Evolutionary conservation across 306 rosid genomes (phyloP).

Genomic region (Quercus aquifolioides): DNA sequence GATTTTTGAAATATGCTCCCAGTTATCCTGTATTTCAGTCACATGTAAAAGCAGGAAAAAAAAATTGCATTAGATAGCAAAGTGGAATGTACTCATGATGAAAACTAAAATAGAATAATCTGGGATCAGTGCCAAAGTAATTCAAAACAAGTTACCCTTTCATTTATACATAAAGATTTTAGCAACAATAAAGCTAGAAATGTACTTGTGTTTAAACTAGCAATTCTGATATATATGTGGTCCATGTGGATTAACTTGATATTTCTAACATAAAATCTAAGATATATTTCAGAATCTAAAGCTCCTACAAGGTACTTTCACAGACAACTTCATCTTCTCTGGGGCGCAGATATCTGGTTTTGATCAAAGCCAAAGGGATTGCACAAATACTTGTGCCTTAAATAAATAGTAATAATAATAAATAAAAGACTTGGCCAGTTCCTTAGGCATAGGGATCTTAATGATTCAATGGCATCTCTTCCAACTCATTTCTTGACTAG

Average conservation of each 20-base stretch:
- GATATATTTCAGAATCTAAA: neutral
- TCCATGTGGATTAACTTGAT: neutral
- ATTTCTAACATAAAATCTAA: neutral
- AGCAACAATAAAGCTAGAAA: neutral
- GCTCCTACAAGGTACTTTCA: neutral
- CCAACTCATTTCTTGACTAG: too few relatives aligned
- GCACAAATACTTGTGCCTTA: neutral
- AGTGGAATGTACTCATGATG: too few relatives aligned
- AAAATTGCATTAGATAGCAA: neutral
- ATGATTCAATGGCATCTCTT: too few relatives aligned
- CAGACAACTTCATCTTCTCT: neutral
- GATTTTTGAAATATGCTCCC: conserved; percentile 57
- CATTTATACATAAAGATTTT: neutral
- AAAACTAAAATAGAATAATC: too few relatives aligned
- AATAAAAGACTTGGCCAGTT: neutral
- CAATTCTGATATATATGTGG: neutral
- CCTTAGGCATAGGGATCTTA: neutral
- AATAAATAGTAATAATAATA: neutral
- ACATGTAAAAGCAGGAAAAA: neutral
- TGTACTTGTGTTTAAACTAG: neutral
- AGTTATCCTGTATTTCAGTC: conserved; percentile 49
- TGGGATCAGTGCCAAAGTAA: neutral
- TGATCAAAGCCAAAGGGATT: neutral
- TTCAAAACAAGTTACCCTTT: neutral
- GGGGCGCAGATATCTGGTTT: neutral